Evolutionary conservation across 2,329 filamentous ascomycete genomes (phyloP), one percentile per base, ranked within the genome.

Genomic region (Cytospora chrysosperma): DNA sequence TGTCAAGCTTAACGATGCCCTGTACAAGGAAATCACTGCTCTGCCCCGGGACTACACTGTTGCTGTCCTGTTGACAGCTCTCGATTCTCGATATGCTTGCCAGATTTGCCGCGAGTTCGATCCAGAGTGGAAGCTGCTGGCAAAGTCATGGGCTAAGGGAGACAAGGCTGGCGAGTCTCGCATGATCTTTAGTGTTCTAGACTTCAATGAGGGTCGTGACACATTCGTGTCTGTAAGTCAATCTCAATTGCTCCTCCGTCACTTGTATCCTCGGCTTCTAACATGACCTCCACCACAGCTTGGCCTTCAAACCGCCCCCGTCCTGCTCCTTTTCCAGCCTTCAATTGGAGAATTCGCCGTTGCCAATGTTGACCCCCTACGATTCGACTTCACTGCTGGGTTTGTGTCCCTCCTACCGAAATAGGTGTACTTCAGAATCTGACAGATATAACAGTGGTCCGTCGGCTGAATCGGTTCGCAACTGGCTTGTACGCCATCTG

Each of bases 261-360:
- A 40, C 28, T 19, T 4, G 19, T 37, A 17, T 30, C 2, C n/a
- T 32, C n/a, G 2, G 2, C 8, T 43, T 34, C 62, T 66, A 53
- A 66, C 56, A 8, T 17, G 15, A 15, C 17, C 34, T 24, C 7
- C 12, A 5, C 43, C 19, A 49, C 70, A 98, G 94, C 85, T 98
- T 70, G 88, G 91, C 77, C 87, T 99, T 50, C 92, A 97, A 87
- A 97, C 94, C 54, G 95, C 95, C 8, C 95, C 95, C 1, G 89
- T 98, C 47, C 83, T 99, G 51, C 80, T 97, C 52, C 81, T 96
- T 69, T 98, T 95, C 81, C 91, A 87, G 67, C 92, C 95, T 27
- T 97, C 93, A 6, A 78, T 83, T 62, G 95, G 95, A 21, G 89
- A 91, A 28, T 85, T 92, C 75, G 93, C 94, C 58, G 89, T 86